Conservation (phyloP, 2,329 filamentous ascomycete genomes). For the Talaromyces funiculosus region DNA sequence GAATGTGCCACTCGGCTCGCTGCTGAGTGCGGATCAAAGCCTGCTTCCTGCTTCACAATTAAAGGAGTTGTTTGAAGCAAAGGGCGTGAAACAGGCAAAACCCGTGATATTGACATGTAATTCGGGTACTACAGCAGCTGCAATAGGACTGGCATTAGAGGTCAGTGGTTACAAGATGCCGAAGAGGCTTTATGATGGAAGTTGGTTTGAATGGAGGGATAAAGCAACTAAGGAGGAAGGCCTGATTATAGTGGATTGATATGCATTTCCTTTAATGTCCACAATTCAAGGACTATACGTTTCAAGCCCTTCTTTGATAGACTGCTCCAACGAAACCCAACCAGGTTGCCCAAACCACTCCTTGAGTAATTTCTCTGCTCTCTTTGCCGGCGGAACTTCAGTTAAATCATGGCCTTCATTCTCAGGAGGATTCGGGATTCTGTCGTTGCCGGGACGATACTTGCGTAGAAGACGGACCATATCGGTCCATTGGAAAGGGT, state of each 20-base stretch:
- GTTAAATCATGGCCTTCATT: conserved; percentile 24
- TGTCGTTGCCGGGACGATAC: background rate
- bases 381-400: background rate
- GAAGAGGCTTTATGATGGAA: conserved; percentile 27
- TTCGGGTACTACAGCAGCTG: conserved; percentile 26
- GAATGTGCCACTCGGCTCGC: conserved; percentile 22
- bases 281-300: background rate
- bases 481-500: conserved; percentile 37
- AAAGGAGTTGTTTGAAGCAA: conserved; percentile 14
- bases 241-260: background rate
- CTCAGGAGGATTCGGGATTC: background rate
- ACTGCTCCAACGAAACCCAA: background rate
- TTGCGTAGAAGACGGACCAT: background rate
- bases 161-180: conserved; percentile 17
- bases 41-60: conserved; percentile 13
- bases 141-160: conserved; percentile 22
- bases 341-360: background rate
- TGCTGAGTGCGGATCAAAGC: conserved; percentile 16
- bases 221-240: conserved; percentile 15
- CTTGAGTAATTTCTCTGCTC: conserved; percentile 1
- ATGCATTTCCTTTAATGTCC: too few relatives aligned
- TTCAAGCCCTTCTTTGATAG: background rate
- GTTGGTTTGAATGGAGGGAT: conserved; percentile 27
- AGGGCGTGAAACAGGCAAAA: conserved; percentile 15
- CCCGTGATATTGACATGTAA: conserved; percentile 25